These are phyloP conservation scores for Penicillium sp. DNA, from an alignment of 2,329 filamentous ascomycete genomes.

Conservation along the genomic window DNA sequence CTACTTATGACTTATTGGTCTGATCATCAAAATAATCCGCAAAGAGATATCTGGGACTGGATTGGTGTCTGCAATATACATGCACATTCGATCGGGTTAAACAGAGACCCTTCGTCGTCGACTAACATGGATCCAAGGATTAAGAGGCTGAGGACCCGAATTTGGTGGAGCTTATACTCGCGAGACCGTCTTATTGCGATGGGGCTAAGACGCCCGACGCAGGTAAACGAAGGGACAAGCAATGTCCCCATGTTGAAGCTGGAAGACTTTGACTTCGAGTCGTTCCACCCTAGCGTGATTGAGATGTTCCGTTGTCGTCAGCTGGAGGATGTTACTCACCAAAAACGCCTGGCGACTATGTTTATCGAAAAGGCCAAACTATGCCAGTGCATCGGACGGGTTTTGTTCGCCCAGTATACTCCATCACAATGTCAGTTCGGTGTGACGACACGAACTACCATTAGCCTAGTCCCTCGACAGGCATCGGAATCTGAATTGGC, in stretches of 20 bases:
- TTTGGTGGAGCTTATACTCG: slow-evolving; percentile 94
- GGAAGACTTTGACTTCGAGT: slow-evolving; percentile 67
- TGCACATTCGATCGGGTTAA: slow-evolving; percentile 76
- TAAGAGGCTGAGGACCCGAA: slow-evolving; percentile 70
- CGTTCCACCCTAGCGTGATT: slow-evolving; percentile 56
- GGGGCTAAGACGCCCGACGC: slow-evolving; percentile 75
- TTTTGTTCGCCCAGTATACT: slow-evolving; percentile 78
- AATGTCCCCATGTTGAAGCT: slow-evolving; percentile 79
- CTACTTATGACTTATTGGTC: slow-evolving; percentile 91
- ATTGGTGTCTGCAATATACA: slow-evolving; percentile 83
- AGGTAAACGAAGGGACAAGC: slow-evolving; percentile 82
- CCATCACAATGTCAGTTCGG: slow-evolving; percentile 68
- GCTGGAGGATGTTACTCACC: slow-evolving; percentile 60
- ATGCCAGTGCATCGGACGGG: slow-evolving; percentile 74
- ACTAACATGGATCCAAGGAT: slow-evolving; percentile 57
- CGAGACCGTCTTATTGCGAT: slow-evolving; percentile 79
- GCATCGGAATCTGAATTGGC: slow-evolving; percentile 66
- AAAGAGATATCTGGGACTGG: slow-evolving; percentile 92
- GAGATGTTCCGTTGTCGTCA: slow-evolving; percentile 59
- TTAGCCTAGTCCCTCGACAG: slow-evolving; percentile 79
- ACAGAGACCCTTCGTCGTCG: slow-evolving; percentile 59
- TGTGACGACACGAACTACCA: slow-evolving; percentile 58
- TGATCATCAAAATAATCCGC: slow-evolving; percentile 72
- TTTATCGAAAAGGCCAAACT: slow-evolving; percentile 82
- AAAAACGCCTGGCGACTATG: slow-evolving; percentile 68